Base-by-base conservation (phyloP, 2,329 filamentous ascomycete species). In the Monosporascus cannonballus region DNA sequence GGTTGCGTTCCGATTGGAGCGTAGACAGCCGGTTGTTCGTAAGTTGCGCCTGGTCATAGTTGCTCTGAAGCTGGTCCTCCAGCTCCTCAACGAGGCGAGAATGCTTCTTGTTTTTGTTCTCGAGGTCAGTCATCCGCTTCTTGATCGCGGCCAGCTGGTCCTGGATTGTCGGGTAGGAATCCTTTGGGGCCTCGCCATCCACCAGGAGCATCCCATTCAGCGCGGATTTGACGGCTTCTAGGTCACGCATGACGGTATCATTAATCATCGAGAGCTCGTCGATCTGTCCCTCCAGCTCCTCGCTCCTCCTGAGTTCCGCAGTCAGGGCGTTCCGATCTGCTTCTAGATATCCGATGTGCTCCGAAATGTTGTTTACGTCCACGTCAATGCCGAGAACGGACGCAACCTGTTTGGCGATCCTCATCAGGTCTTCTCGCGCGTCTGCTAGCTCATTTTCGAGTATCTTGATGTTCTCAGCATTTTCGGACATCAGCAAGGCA, bases 61-160 rank as follows among this genome's bases (percentile, higher is more conserved):
- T 96, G 67, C 81, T 90, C 66, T 93, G 92, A 51, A 99, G 84
- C 70, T 99, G 94, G 63, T 97, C 93, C 71, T 99, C 94, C 5
- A 99, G 84, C 72, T 99, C 93, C 68, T 97, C 90, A 8, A 99
- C 90, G 14, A 99, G 77, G 22, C 90, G 85, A 42, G 89, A 88
- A 70, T 94, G 95, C 79, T 96, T 96, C 75, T 90, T 86, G 76
- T 95, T 96, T 72, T 79, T 79, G 42, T 69, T 76, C 62, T 86
- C 80, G 22, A 87, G 71, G 44, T 86, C 82, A 7, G 66, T 63
- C 70, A 87, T 83, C 66, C 84, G 84, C 67, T 83, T 83, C 69
- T 85, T 85, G 58, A 93, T 74, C 5, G 80, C 77, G 25, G 78
- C 71, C 22, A 86, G 66, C 62, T 85, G 80, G 48, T 84, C 80